Percentiles rank a stretch among this genome's conserved stretches.
Evolutionary conservation across 1,284 basidiomycete species (phyloP).

Genomic region (Pulchroboletus neoregius): DNA sequence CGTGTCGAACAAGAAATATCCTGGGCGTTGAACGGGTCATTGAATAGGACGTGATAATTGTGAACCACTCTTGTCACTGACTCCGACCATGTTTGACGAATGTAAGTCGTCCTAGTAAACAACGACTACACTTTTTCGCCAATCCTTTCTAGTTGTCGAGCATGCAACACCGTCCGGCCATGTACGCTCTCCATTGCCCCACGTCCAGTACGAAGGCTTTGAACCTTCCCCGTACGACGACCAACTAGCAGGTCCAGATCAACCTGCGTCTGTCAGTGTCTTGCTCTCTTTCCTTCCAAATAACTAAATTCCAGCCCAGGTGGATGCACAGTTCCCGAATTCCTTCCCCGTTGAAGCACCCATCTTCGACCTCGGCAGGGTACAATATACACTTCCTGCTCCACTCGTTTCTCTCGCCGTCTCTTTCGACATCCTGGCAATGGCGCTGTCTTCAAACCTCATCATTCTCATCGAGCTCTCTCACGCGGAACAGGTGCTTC

Average conservation of each 20-base stretch:
- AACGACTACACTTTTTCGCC: constrained; percentile 4
- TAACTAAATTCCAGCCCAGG: constrained; percentile 28
- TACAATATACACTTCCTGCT: constrained; percentile 86
- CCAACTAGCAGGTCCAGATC: constrained; percentile 43
- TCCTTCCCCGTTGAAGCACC: constrained; percentile 44
- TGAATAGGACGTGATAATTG: neutral
- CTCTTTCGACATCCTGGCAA: constrained; percentile 81
- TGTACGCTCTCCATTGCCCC: constrained; percentile 45
- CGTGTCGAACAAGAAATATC: constrained; percentile 75
- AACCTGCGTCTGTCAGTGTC: constrained; percentile 36
- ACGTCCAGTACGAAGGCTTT: constrained; percentile 82
- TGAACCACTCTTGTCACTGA: neutral
- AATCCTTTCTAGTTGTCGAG: constrained; percentile 67
- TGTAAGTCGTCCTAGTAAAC: constrained; percentile 48
- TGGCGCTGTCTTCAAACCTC: constrained; percentile 75
- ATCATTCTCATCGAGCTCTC: constrained; percentile 84
- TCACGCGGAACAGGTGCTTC: constrained; percentile 75
- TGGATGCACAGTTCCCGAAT: constrained; percentile 38
- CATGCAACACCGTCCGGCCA: constrained; percentile 59
- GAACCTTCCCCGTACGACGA: constrained; percentile 64
- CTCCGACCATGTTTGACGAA: constrained; percentile 73
- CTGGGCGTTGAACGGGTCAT: constrained; percentile 61
- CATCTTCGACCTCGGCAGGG: constrained; percentile 80
- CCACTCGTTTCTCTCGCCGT: constrained; percentile 76
- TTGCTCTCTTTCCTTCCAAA: constrained; percentile 3